Evolutionary conservation across 768 basidiomycete species (phyloP).

Genomic region (Aureoboletus auriporus): DNA sequence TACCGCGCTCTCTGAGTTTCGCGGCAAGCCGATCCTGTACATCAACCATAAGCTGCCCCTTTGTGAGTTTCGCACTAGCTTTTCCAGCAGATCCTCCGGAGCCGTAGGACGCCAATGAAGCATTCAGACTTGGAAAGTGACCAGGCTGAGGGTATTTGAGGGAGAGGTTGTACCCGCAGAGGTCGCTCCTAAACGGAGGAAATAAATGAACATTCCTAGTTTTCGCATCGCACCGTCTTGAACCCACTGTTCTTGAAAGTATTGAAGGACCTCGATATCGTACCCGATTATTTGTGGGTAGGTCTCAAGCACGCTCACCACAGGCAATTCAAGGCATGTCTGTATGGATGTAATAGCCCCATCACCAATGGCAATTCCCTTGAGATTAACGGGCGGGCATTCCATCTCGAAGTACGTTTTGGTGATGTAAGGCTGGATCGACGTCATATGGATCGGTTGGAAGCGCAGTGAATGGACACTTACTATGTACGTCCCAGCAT

Average conservation of each 20-base stretch:
- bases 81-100: neutral
- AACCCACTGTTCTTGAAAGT: constrained; percentile 62
- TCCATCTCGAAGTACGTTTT: constrained; percentile 60
- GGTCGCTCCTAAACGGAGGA: constrained; percentile 37
- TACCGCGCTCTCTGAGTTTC: constrained; percentile 13
- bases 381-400: constrained; percentile 62
- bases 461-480: constrained; percentile 8
- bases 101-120: neutral
- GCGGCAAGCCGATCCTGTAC: constrained; percentile 1
- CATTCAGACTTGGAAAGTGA: constrained; percentile 26
- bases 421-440: constrained; percentile 66
- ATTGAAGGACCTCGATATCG: constrained; percentile 59
- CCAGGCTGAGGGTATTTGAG: constrained; percentile 60
- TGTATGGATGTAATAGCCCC: constrained; percentile 48
- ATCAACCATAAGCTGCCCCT: constrained; percentile 11
- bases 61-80: constrained; percentile 5
- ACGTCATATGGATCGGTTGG: neutral
- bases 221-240: neutral
- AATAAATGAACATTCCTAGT: neutral
- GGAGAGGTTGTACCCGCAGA: constrained; percentile 62
- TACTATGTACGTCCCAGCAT: constrained; percentile 65
- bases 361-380: constrained; percentile 67
- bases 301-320: constrained; percentile 61
- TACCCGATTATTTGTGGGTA: constrained; percentile 75
- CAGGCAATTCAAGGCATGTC: constrained; percentile 50